Evolutionary conservation across 2,329 filamentous ascomycete species (phyloP), one percentile per base, ranked within the genome.

Genomic region (Camptophora hylomeconis): DNA sequence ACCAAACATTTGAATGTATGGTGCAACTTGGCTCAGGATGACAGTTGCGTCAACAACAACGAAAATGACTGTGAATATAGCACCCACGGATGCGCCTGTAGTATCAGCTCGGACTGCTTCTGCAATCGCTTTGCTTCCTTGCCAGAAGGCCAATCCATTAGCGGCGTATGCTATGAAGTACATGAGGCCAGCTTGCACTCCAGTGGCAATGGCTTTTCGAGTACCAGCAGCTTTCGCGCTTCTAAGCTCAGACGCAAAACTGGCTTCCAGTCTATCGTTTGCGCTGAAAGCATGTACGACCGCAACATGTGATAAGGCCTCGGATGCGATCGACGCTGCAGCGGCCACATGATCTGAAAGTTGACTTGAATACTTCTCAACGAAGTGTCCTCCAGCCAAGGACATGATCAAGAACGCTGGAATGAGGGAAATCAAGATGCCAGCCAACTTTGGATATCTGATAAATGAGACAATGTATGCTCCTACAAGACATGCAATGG

Each of bases 301-400:
- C 2, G 57, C 51, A 35, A 68, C 58, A 1, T 60, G 61, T 5
- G 54, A 55, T 17, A 69, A 52, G 0, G 62, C 57, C 33, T 69
- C 64, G 65, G 39, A 67, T 0, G 71, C 71, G 26, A 75, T 65
- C 0, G 68, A 69, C 3, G 68, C 65, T 2, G 69, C 71, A 1
- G 61, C 60, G 2, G 61, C 65, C 23, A 69, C 60, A 29, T 60
- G 56, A 14, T 65, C 60, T 2, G 58, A 61, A 42, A 69, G 60
- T 16, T 50, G 50, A 5, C 47, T 44, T 5, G 54, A 50, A 37
- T 60, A 63, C 26, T 60, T 61, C 18, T 59, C 53, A 9, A 61
- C 51, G 30, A 51, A 63, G 30, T 52, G 42, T 12, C 55, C 52
- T n/a, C 60, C 60, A 17, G 60, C 44, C 6, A 57, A 45, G 7